These are phyloP conservation scores for Naganishia liquefaciens DNA, from an alignment of 1,284 basidiomycete genomes.

Conservation along the genomic window DNA sequence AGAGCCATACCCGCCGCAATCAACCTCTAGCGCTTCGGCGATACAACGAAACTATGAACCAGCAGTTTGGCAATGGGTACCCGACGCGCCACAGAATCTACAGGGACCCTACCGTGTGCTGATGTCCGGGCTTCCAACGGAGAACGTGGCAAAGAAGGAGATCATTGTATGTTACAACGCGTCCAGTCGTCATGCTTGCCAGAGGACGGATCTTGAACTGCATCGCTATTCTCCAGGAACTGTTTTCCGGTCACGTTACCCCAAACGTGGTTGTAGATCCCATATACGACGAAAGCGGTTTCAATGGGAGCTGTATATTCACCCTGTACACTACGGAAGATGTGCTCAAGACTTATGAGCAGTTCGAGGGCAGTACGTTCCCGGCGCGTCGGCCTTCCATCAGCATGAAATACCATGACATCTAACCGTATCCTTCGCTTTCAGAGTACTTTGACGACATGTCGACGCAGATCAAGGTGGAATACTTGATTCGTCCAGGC, in stretches of 20 bases:
- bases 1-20: neutral
- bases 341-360: constrained; percentile 20
- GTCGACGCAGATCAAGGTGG: constrained; percentile 21
- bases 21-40: neutral
- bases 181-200: neutral
- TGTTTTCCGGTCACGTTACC: constrained; percentile 10
- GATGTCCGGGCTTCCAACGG: constrained; percentile 28
- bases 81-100: constrained; percentile 9
- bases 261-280: constrained; percentile 9
- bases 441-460: constrained; percentile 26
- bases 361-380: constrained; percentile 24
- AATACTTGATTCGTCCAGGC: constrained; percentile 24
- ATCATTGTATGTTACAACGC: constrained; percentile 22
- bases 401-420: neutral
- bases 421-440: neutral
- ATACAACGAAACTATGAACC: constrained; percentile 6
- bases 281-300: constrained; percentile 14
- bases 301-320: constrained; percentile 27
- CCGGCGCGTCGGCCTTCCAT: neutral
- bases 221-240: neutral
- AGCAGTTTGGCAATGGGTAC: constrained; percentile 32
- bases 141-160: constrained; percentile 29
- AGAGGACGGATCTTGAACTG: neutral
- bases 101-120: constrained; percentile 29
- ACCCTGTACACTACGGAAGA: constrained; percentile 12